Base-by-base conservation (phyloP, 441 rosid genomes). In the Eruca vesicaria region DNA sequence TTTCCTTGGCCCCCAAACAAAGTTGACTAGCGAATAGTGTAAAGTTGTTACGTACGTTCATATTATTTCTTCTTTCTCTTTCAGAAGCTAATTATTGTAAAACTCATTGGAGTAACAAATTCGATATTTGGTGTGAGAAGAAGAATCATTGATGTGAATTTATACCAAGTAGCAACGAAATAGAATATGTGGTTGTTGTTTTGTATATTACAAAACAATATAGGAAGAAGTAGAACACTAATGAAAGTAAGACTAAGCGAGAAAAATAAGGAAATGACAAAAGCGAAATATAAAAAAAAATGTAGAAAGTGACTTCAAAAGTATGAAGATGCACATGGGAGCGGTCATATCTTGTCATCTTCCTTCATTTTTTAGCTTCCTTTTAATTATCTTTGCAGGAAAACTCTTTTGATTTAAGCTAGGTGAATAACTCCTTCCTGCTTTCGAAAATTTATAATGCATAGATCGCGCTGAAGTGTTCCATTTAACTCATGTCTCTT, bases 241-340 rank as follows among this genome's bases (percentile, higher is more conserved):
- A 3, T 26, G 0, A 29, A 66, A 59, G 68, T 74, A 59, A 19
- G 69, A 52, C 64, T 35, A 70, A 32, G 61, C 66, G 71, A 76
- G 75, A 69, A 64, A 19, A 65, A 43, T 62, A 76, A 50, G 38
- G 23, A 57, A 70, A 66, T 35, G 76, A 57, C 71, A 56, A 71
- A 58, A 48, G 67, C n/a, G 68, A 65, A 56, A 70, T 56, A 10
- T 2, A 31, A 0, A 7, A 11, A 6, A 56, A 74, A 16, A 28
- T 8, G 20, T 16, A 32, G 19, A 50, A 71, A 65, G 80, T 65
- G 67, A 71, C 70, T 26, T 55, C 14, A 64, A 70, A 71, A 35
- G 76, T 71, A 58, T 15, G 45, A 55, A 43, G 75, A 71, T 14
- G 72, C 76, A 71, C 80, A 77, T 65, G 80, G 80, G 76, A 64